A percentile compares a stretch with the other conserved stretches of the same genome.
phyloP scores from a whole-genome alignment of 352 stramenopile genomes.

The Phytophthora boehmeriae region DNA sequence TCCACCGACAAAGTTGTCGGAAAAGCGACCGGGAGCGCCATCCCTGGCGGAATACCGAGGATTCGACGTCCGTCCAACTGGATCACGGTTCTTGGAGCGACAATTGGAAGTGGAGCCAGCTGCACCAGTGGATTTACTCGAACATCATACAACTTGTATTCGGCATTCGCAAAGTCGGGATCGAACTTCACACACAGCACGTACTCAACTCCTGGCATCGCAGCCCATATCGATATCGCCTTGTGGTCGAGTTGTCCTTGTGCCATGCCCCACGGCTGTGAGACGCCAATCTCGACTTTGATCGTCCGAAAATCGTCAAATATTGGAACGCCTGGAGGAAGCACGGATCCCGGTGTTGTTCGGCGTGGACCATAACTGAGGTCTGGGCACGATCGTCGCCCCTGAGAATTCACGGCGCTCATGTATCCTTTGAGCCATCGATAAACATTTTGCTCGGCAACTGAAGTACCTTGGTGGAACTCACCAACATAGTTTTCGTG shows the following conservation, averaged over 20 bases:
- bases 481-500: constrained; percentile 25
- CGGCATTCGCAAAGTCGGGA: constrained; percentile 38
- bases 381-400: constrained; percentile 32
- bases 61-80: constrained; percentile 45
- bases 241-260: constrained; percentile 47
- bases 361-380: constrained; percentile 36
- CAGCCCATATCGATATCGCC: constrained; percentile 37
- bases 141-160: constrained; percentile 51
- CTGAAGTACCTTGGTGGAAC: constrained; percentile 1
- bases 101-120: constrained; percentile 39
- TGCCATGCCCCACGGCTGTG: constrained; percentile 40
- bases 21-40: constrained; percentile 32
- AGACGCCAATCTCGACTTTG: constrained; percentile 45
- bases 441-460: constrained; percentile 7
- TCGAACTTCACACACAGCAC: constrained; percentile 47
- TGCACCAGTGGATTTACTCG: constrained; percentile 34
- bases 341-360: constrained; percentile 34
- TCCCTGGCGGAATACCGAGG: constrained; percentile 41
- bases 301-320: constrained; percentile 44
- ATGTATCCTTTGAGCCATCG: constrained; percentile 21
- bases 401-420: constrained; percentile 33
- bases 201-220: constrained; percentile 48
- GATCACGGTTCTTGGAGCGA: constrained; percentile 38
- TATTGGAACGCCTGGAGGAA: constrained; percentile 41
- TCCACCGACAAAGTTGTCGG: constrained; percentile 39